Conservation (phyloP, 2,329 filamentous ascomycete genomes). For the Fusarium torreyae region DNA sequence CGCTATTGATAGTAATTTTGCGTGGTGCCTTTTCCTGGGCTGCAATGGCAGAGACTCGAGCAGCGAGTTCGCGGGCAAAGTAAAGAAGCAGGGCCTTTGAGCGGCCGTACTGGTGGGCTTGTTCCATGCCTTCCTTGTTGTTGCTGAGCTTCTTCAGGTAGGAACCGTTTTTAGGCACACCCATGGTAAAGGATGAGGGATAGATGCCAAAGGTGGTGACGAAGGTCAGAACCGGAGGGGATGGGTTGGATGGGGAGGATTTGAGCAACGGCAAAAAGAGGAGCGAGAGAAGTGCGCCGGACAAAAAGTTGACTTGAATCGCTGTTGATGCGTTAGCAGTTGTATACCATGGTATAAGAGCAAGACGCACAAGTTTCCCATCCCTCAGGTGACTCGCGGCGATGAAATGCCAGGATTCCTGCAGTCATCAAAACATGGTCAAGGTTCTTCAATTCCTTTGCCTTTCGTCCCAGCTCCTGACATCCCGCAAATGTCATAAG, state of each 20-base stretch:
- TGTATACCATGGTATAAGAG: fast-evolving
- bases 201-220: conserved; percentile 58
- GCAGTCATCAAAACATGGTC: conserved; percentile 58
- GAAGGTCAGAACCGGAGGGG: conserved; percentile 56
- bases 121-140: conserved; percentile 56
- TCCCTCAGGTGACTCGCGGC: conserved; percentile 56
- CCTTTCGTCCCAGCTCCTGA: conserved; percentile 51
- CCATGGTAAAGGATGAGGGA: conserved; percentile 57
- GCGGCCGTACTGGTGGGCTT: conserved; percentile 57
- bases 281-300: conserved; percentile 54
- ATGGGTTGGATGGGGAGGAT: conserved; percentile 51
- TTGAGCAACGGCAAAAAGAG: conserved; percentile 54
- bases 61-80: conserved; percentile 56
- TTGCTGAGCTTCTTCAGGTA: conserved; percentile 56
- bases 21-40: conserved; percentile 36
- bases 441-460: conserved; percentile 48
- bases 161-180: conserved; percentile 51
- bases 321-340: conserved; percentile 34
- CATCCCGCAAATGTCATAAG: conserved; percentile 57
- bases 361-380: conserved; percentile 56
- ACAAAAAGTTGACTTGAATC: conserved; percentile 57
- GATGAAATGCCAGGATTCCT: conserved; percentile 56
- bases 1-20: conserved; percentile 57
- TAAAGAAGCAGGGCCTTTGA: conserved; percentile 57
- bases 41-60: conserved; percentile 43